Base-by-base conservation (phyloP, 31 red algal species). In the Odonthalia washingtoniensis region DNA sequence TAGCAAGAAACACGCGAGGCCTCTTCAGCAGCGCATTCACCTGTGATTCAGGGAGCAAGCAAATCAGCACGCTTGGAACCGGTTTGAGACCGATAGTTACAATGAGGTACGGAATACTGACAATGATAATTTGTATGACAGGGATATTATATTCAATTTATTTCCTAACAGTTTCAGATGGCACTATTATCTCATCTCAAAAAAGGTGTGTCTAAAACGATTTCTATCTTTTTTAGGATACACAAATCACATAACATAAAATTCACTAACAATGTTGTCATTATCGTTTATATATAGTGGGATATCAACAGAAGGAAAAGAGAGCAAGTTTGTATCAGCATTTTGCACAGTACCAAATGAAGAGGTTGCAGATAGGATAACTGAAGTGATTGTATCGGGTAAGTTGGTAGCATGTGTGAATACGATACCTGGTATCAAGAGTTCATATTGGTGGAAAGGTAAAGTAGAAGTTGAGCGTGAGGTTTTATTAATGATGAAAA, bases 381-480 rank as follows among this genome's bases (percentile, higher is more conserved):
- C 93, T 0, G 39, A 63, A 65, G 67, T 37, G 21, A 69, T 95
- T 61, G 87, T 95, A 28, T 6, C 73, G 1, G 67, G 49, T 31
- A 90, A 83, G 46, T 61, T 95, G 1, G 93, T 78, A 5, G 93
- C 93, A 16, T 95, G 93, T 57, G 93, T 95, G 12, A 89, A 95
- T 41, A 65, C 45, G 0, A 75, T 95, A 36, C 57, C 81, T 2
- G 81, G 82, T 45, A 34, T 95, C 46, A 87, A 82, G 41, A 90
- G 86, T 46, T 74, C 81, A 27, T 90, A 87, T 57, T 75, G 81
- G 72, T 95, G 93, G 93, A 24, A 89, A 65, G 93, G 87, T 4
- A 90, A 95, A 33, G 93, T 95, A 21, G 44, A 80, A 27, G 5
- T 32, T 26, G 93, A 89, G 9, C 2, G 39, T 21, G 93, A 95